phyloP scores from a whole-genome alignment of 2,329 filamentous ascomycete species.

The Trichoderma simmonsii region DNA sequence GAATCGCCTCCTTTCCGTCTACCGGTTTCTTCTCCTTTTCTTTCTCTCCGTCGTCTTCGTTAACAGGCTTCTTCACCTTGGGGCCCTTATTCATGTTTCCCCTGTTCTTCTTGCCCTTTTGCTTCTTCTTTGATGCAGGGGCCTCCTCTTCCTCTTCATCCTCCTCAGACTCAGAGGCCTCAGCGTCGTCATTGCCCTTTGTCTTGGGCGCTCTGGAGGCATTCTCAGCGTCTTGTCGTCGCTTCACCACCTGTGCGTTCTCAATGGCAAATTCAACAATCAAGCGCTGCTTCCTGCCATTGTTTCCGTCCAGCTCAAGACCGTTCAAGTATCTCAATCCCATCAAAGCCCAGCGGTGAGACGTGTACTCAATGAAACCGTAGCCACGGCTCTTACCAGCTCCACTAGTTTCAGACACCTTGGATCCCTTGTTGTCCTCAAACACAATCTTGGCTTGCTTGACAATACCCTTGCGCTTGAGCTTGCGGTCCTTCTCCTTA shows the following conservation, averaged over 20 bases:
- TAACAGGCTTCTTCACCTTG: conserved; percentile 27
- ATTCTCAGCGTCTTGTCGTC: conserved; percentile 50
- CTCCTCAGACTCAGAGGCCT: neutral
- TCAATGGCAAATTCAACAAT: conserved; percentile 98
- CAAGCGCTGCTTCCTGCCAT: conserved; percentile 80
- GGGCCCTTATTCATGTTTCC: conserved; percentile 17
- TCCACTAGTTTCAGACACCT: conserved; percentile 72
- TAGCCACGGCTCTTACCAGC: conserved; percentile 87
- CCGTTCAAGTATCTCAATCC: conserved; percentile 92
- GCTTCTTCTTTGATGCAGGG: conserved; percentile 27
- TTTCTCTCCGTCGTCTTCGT: conserved; percentile 24
- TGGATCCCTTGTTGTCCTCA: conserved; percentile 80
- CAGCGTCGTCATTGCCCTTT: conserved; percentile 15
- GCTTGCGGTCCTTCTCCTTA: conserved; percentile 74
- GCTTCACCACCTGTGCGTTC: conserved; percentile 90
- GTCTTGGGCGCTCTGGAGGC: conserved; percentile 32
- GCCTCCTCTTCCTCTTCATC: conserved; percentile 26
- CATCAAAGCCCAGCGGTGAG: conserved; percentile 92
- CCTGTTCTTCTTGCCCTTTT: conserved; percentile 8
- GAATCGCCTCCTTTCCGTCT: conserved; percentile 40
- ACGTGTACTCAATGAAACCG: conserved; percentile 95
- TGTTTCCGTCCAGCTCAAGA: conserved; percentile 54
- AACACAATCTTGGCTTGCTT: conserved; percentile 94
- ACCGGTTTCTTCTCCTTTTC: conserved; percentile 33
- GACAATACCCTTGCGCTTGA: conserved; percentile 81